phyloP scores from a whole-genome alignment of 148 eudicot genomes.

The Vaccinium macrocarpon region DNA sequence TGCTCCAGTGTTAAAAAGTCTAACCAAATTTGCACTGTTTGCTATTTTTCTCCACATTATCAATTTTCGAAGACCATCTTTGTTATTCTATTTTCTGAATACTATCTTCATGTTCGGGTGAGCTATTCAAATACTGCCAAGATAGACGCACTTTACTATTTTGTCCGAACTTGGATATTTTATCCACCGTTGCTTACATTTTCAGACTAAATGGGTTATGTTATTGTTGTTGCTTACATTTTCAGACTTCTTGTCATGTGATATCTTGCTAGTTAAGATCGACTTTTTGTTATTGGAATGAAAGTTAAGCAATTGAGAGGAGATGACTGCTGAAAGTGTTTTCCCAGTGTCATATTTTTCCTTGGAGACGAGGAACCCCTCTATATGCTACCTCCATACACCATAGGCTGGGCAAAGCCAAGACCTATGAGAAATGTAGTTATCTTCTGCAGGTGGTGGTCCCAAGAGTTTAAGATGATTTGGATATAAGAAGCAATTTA shows the following conservation, averaged over 20 bases:
- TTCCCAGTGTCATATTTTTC: background rate
- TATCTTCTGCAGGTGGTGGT: no score
- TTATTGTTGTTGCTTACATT: background rate
- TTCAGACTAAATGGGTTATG: no score
- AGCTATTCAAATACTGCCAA: background rate
- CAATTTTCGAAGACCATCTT: background rate
- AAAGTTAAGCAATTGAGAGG: background rate
- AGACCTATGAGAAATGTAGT: no score
- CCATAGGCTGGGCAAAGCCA: no score
- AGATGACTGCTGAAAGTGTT: constrained; percentile 6
- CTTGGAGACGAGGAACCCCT: no score
- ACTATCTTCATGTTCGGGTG: background rate
- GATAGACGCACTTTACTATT: background rate
- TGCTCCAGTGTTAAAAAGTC: background rate
- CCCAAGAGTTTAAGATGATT: no score
- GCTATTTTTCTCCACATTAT: background rate
- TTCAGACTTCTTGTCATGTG: background rate
- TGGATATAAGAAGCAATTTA: background rate
- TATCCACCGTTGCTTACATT: background rate
- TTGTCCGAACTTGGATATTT: background rate
- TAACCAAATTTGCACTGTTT: background rate
- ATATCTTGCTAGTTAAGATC: background rate
- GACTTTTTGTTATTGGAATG: background rate
- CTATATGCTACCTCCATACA: no score
- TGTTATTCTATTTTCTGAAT: background rate